Base-by-base conservation (phyloP, 257 asterid species). In the Nicotiana otophora region DNA sequence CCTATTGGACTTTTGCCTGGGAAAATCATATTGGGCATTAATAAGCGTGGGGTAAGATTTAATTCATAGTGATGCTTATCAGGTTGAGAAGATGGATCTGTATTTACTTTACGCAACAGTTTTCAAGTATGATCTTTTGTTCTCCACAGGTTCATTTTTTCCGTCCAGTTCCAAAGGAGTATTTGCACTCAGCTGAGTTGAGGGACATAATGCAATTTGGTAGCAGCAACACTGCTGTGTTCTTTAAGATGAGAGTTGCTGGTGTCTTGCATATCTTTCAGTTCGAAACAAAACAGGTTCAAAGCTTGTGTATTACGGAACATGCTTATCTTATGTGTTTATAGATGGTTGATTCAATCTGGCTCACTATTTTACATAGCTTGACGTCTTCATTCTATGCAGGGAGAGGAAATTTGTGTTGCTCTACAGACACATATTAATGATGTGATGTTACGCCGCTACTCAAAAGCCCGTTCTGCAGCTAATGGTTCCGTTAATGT, bases 141-240 rank as follows among this genome's bases (percentile, higher is more conserved):
- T 82, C 7, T 39, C 84, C 57, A 51, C 85, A 96, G 99, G 98
- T 96, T 86, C 99, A 96, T 90, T 96, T 96, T 90, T 96, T 96
- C 89, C 99, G 99, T 36, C 99, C 99, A 34, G 96, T 93, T 87
- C 99, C 99, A 31, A 96, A 94, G 86, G 99, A 96, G 83, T 96
- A 96, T 84, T 89, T 96, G 81, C 99, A 96, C 85, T 96, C 99
- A 48, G 98, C 99, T 84, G 99, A 96, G 89, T 84, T 96, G 67
- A 93, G 98, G 87, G 99, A 96, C 90, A 96, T 96, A 84, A 96
- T 96, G 99, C 99, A 96, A 86, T 96, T 96, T 82, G 99, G 99
- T 63, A 96, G 99, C 90, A 96, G 99, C 80, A 95, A 96, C 70
- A 90, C 98, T 84, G 99, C 99, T 81, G 98, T 96, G 57, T 96